phyloP scores from a whole-genome alignment of 192 early-diverging fungal genomes.

The Linnemannia exigua region DNA sequence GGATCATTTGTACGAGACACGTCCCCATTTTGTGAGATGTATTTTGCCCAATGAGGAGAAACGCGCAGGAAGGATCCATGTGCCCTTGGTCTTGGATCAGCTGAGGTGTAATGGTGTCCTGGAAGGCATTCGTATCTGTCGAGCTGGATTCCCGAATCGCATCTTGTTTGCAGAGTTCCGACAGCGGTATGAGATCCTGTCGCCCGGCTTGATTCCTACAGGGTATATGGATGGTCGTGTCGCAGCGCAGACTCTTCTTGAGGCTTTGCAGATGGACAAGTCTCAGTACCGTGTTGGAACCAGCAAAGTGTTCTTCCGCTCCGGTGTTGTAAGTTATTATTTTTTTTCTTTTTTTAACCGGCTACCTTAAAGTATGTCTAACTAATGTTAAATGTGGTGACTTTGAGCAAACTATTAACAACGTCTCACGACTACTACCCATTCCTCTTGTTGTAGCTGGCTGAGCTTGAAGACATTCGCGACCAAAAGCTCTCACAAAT shows the following conservation, averaged over 20 bases:
- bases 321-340: slow-evolving; percentile 81
- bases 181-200: slow-evolving; percentile 94
- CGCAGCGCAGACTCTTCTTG: slow-evolving; percentile 85
- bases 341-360: not conserved
- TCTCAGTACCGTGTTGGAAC: slow-evolving; percentile 90
- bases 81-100: slow-evolving; percentile 92
- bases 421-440: not conserved
- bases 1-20: slow-evolving; percentile 90
- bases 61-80: slow-evolving; percentile 84
- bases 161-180: slow-evolving; percentile 94
- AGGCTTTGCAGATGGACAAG: slow-evolving; percentile 80
- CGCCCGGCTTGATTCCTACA: slow-evolving; percentile 78
- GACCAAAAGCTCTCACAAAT: slow-evolving; percentile 88
- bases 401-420: too few species aligned
- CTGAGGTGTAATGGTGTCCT: slow-evolving; percentile 97
- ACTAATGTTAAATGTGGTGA: too few species aligned
- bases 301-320: slow-evolving; percentile 97
- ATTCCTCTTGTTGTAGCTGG: slow-evolving; percentile 64
- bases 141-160: slow-evolving; percentile 96
- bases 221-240: slow-evolving; percentile 93
- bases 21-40: slow-evolving; percentile 99
- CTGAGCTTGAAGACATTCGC: slow-evolving; percentile 93
- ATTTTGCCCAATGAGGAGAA: slow-evolving; percentile 97
- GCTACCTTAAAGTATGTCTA: too few species aligned
- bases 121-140: slow-evolving; percentile 96